Conservation (phyloP, 2,329 filamentous ascomycete genomes). For the Sporothrix globosa region DNA sequence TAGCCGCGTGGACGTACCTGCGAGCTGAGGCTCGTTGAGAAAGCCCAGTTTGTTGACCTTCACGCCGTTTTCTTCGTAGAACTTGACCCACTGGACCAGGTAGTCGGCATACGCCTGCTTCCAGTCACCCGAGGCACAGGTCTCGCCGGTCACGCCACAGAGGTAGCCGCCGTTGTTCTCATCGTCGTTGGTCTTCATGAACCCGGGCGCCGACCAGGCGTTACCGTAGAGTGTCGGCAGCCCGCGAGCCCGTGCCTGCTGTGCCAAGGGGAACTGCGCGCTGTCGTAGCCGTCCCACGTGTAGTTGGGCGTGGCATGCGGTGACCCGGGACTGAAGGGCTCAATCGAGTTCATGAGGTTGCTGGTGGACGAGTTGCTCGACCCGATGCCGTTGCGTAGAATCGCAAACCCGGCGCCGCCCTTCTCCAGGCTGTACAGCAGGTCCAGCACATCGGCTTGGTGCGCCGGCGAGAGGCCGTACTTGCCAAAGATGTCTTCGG, state of each 20-base stretch:
- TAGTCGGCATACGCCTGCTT: constrained; percentile 19
- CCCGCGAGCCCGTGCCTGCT: constrained; percentile 3
- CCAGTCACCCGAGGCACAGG: constrained; percentile 21
- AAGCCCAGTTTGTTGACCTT: constrained; percentile 10
- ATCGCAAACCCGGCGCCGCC: constrained; percentile 5
- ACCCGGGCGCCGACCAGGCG: constrained; percentile 16
- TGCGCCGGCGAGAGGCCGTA: neutral
- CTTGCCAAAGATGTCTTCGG: constrained; percentile 4
- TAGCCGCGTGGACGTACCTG: neutral
- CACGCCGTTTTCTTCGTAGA: neutral
- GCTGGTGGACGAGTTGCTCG: constrained; percentile 17
- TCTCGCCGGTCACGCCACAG: neutral
- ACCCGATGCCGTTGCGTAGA: constrained; percentile 16
- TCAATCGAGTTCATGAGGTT: constrained; percentile 14
- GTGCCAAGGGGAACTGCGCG: constrained; percentile 1
- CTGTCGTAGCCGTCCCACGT: constrained; percentile 20
- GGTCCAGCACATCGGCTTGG: constrained; percentile 6
- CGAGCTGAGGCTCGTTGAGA: constrained; percentile 17
- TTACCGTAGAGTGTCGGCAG: constrained; percentile 10
- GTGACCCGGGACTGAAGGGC: constrained; percentile 4
- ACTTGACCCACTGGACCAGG: neutral
- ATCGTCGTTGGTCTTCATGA: constrained; percentile 19
- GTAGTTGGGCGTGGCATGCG: neutral
- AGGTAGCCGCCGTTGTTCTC: constrained; percentile 20
- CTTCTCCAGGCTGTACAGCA: neutral